phyloP scores from a whole-genome alignment of 1,139 yeast genomes.

The Sugiyamaella pinicola region DNA sequence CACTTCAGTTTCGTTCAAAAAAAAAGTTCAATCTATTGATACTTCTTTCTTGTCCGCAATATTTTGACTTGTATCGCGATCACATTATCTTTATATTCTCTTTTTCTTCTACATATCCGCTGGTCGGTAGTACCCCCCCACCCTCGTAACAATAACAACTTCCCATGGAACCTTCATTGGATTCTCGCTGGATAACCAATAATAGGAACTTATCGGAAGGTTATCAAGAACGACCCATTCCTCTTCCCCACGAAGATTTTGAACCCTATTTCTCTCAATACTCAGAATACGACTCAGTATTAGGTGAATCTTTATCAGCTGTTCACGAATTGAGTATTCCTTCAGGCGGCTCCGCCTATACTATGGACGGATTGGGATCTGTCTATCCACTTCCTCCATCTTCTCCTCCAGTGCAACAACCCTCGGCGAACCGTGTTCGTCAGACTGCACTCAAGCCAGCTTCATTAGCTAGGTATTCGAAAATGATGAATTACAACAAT shows the following conservation, averaged over 20 bases:
- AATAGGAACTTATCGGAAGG: conserved; percentile 16
- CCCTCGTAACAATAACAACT: background rate
- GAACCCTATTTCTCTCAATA: conserved; percentile 41
- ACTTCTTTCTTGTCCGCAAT: background rate
- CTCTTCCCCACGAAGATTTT: conserved; percentile 40
- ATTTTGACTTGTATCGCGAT: background rate
- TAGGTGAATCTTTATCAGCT: conserved; percentile 33
- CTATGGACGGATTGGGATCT: conserved; percentile 15
- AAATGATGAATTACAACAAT: conserved; percentile 30
- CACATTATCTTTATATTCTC: background rate
- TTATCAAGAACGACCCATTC: conserved; percentile 24
- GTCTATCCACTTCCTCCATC: conserved; percentile 18
- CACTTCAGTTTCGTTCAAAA: conserved; percentile 8
- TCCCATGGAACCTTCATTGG: conserved; percentile 22
- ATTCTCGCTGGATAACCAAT: conserved; percentile 22
- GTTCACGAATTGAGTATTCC: conserved; percentile 39
- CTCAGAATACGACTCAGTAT: conserved; percentile 38
- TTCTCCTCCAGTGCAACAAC: conserved; percentile 22
- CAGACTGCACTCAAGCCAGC: conserved; percentile 34
- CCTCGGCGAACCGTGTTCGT: conserved; percentile 15
- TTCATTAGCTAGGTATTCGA: conserved; percentile 37
- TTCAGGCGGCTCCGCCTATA: conserved; percentile 19
- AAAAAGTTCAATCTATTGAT: background rate
- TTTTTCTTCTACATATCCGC: conserved; percentile 15
- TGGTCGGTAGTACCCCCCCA: conserved; percentile 18